Base-by-base conservation (phyloP, 768 basidiomycete genomes). In the Mycena haematopus region DNA sequence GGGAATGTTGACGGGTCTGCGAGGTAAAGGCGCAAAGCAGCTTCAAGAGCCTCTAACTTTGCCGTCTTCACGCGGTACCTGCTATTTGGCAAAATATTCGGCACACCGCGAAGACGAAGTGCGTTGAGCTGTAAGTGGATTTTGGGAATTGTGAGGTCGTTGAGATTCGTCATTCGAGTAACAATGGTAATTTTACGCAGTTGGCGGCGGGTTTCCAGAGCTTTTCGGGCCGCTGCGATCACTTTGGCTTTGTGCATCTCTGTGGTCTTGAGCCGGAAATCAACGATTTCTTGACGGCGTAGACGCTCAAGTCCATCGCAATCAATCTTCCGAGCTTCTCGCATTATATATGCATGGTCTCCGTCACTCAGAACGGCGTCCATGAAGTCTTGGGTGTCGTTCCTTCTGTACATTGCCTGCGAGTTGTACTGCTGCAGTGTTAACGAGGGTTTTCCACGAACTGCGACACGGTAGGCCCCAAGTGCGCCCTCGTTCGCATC, bases 401-500 rank as follows among this genome's bases (percentile, higher is more conserved):
- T 76, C 19, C 60, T 54, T 19, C 58, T 31, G 58, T 63, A 76
- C 66, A 70, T 71, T 21, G 65, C 58, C 35, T 36, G 55, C 9
- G 70, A 68, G 66, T 75, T 75, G 62, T 66, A 69, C 40, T 67
- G 67, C 24, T 56, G 63, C 21, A 73, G 36, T 2, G 69, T 64
- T 38, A 69, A 27, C 5, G 51, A 52, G 33, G 69, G 72, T 35
- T 47, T 63, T 22, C 35, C 44, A 10, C 67, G 65, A 14, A 71
- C 58, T 17, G 47, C 14, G 5, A 71, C 65, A 21, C 71, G 67
- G 47, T 67, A 70, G 3, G 52, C 33, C 4, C 75, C 71, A 17
- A 76, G 62, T 3, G 61, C 62, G 9, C 75, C 71, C 67, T 77
- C 75, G 61, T 75, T 75, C 0, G 58, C 63, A 60, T 76, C 72